Evolutionary conservation across 78 protist species (phyloP).

Genomic region (Acrasis kona): DNA sequence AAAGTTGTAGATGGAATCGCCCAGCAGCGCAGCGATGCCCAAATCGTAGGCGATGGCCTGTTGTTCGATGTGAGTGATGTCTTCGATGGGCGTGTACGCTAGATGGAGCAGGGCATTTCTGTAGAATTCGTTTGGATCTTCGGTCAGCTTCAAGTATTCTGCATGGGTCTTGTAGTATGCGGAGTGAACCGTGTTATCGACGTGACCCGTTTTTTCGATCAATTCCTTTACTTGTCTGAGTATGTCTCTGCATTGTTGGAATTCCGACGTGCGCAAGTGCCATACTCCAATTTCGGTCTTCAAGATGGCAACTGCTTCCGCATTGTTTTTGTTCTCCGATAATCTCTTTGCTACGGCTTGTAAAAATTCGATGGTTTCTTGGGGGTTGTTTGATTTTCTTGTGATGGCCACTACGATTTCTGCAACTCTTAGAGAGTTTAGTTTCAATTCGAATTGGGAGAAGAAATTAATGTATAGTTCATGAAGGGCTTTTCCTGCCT

Average conservation of each 20-base stretch:
- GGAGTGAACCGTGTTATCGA: conserved; percentile 26
- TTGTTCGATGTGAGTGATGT: conserved; percentile 22
- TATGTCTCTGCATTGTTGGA: background rate
- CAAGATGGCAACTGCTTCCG: conserved; percentile 24
- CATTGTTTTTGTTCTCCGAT: conserved; percentile 19
- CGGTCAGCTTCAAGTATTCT: conserved; percentile 1
- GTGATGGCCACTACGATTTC: conserved; percentile 29
- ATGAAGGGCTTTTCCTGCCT: conserved; percentile 10
- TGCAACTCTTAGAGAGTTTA: conserved; percentile 47
- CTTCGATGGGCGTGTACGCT: conserved; percentile 52
- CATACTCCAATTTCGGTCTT: conserved; percentile 19
- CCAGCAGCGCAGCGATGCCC: conserved; percentile 65
- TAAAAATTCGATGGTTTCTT: background rate
- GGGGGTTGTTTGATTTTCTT: background rate
- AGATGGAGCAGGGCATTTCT: conserved; percentile 40
- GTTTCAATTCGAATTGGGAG: conserved; percentile 39
- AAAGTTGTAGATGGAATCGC: conserved; percentile 59
- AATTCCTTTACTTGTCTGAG: background rate
- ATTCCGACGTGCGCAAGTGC: background rate
- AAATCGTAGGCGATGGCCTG: conserved; percentile 48
- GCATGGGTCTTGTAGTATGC: background rate
- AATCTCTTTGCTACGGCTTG: conserved; percentile 4
- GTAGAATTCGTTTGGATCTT: conserved; percentile 35
- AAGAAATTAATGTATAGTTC: conserved; percentile 42
- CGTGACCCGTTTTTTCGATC: conserved; percentile 16